Base-by-base conservation (phyloP, 2,329 filamentous ascomycete genomes). In the Neofusicoccum parvum region DNA sequence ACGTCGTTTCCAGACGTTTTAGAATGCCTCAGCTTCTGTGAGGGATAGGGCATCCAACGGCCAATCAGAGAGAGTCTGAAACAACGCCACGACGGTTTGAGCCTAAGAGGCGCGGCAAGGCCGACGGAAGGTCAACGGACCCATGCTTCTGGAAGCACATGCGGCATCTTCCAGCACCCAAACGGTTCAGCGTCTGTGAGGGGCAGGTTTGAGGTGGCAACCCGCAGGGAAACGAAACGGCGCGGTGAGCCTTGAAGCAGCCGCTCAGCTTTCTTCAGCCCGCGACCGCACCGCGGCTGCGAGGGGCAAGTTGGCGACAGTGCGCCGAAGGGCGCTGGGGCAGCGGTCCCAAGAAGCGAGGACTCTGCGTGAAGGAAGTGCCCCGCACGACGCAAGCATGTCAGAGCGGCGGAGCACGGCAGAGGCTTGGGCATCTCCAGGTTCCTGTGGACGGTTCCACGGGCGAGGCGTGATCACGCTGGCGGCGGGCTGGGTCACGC, bases 21-120 rank as follows among this genome's bases (percentile, higher is more conserved):
- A 48, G 56, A 48, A 60, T 64, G 62, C 49, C 50, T 64, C 62
- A 54, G 39, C 39, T 45, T 64, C 62, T 64, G 62, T 46, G 62
- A 54, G 62, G 62, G 62, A 64, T 32, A 54, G 49, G 37, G 39
- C 32, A 39, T 2, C 27, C 27, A 20, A 23, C 11, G 41, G 41
- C 49, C 49, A 64, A 54, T 64, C 36, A 43, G 5, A 56, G 36
- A 27, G 39, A n/a, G 14, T 17, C 39, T 48, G 62, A 37, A 60
- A 48, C 56, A 34, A 32, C 43, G 41, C 43, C 27, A 59, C 43
- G 37, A 48, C 54, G 54, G 54, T n/a, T 43, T n/a, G 39, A 34
- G 39, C 20, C 23, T 45, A 45, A 32, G 9, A n/a, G 37, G 54
- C 27, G 23, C 54, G 54, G 54, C 54, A 46, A 32, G 23, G 54